Percentiles rank a stretch among this genome's conserved stretches.
Evolutionary conservation across 2,329 filamentous ascomycete genomes (phyloP).

Genomic region (Penicillium brasilianum): DNA sequence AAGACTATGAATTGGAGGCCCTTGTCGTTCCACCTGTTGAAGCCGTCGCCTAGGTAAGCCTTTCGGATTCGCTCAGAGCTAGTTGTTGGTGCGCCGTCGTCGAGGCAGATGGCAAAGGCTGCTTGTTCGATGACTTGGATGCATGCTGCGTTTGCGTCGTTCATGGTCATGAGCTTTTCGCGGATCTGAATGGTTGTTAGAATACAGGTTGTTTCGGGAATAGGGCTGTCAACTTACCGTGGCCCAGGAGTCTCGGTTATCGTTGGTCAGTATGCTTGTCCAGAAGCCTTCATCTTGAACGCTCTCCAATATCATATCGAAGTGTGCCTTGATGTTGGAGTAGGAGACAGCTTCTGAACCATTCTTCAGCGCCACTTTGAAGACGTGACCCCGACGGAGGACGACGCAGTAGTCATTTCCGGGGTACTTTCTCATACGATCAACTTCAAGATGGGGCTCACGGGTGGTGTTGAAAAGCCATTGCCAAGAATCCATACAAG

Average conservation of each 20-base stretch:
- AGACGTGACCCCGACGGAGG: slow-evolving; percentile 4
- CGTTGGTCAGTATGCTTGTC: slow-evolving; percentile 6
- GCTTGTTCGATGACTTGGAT: slow-evolving; percentile 7
- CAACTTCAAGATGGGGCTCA: slow-evolving; percentile 2
- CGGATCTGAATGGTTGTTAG: slow-evolving; percentile 1
- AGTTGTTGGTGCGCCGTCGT: slow-evolving; percentile 4
- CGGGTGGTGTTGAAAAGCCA: slow-evolving; percentile 10
- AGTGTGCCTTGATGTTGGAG: not conserved
- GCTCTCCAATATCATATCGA: not conserved
- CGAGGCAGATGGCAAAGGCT: slow-evolving; percentile 5
- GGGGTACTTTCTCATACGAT: slow-evolving; percentile 4
- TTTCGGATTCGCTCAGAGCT: slow-evolving; percentile 3
- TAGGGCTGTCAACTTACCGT: not conserved
- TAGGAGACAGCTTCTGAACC: not conserved
- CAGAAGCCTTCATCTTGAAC: slow-evolving; percentile 8
- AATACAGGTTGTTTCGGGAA: not conserved
- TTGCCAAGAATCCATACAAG: slow-evolving; percentile 9
- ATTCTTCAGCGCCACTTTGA: slow-evolving; percentile 3
- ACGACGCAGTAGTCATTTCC: slow-evolving; percentile 6
- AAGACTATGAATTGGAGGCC: slow-evolving; percentile 2
- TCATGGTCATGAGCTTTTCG: not conserved
- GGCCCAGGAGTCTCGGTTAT: slow-evolving; percentile 2
- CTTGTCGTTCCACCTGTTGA: slow-evolving; percentile 9
- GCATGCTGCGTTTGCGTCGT: not conserved
- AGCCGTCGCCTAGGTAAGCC: slow-evolving; percentile 7